Conservation (phyloP, 352 stramenopile genomes). For the Pythium aphanidermatum region DNA sequence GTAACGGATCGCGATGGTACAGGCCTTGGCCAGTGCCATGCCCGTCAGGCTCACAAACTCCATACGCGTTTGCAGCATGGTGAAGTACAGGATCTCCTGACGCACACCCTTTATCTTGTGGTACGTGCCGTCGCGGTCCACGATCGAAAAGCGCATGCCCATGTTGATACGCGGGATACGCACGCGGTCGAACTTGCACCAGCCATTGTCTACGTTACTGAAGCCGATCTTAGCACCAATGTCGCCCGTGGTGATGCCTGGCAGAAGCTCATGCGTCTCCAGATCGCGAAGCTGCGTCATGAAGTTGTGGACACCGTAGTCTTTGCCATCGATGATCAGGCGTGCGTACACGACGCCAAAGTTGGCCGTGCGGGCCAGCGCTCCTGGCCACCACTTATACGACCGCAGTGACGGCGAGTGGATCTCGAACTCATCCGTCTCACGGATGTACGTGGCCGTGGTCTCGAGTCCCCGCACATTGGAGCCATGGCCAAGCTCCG, state of each 20-base stretch:
- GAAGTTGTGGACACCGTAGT: constrained; percentile 96
- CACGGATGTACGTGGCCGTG: constrained; percentile 90
- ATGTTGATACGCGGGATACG: constrained; percentile 61
- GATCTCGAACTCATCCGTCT: constrained; percentile 91
- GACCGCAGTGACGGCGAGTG: constrained; percentile 93
- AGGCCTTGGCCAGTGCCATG: constrained; percentile 73
- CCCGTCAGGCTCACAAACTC: constrained; percentile 47
- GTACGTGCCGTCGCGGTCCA: constrained; percentile 60
- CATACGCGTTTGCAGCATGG: constrained; percentile 77
- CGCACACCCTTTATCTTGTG: constrained; percentile 39
- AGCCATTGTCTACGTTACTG: constrained; percentile 72
- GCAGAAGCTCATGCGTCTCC: constrained; percentile 55
- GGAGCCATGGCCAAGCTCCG: constrained; percentile 86
- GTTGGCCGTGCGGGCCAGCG: constrained; percentile 91
- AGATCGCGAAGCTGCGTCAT: constrained; percentile 92
- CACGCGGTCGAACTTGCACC: constrained; percentile 48
- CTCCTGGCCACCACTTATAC: constrained; percentile 96
- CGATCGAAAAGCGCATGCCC: constrained; percentile 51
- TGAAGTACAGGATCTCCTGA: constrained; percentile 67
- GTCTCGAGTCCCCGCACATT: constrained; percentile 91
- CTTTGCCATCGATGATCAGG: constrained; percentile 73
- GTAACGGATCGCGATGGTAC: constrained; percentile 93
- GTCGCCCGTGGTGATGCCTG: constrained; percentile 53
- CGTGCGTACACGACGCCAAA: constrained; percentile 85
- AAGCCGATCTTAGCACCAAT: constrained; percentile 69